Evolutionary conservation across 176 grass and related monocot genomes (phyloP), one percentile per base, ranked within the genome.

Genomic region (Paspalum notatum): DNA sequence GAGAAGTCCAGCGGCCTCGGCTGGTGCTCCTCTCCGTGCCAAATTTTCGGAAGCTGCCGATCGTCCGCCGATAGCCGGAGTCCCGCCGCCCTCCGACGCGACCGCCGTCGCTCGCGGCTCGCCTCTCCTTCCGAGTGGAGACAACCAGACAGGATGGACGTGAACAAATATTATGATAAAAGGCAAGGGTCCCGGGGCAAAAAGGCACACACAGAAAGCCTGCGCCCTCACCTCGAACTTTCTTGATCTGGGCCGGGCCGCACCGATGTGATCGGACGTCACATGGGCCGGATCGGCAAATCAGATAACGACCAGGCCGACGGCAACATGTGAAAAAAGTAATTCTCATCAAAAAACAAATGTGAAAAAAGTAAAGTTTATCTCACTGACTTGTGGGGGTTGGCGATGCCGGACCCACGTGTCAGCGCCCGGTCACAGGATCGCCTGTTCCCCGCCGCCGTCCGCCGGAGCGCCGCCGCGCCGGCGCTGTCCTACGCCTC

Each of bases 391-490:
- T 49, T 70, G 45, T 49, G 44, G 67, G 66, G 5, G 11, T 4
- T 4, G 65, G 41, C 15, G 9, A 68, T 68, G 66, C 40, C 12
- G 66, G 45, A 26, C 22, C 69, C 48, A 72, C 69, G 69, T 72
- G 69, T 72, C 69, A 51, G 68, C 14, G 21, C 17, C 68, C 2
- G 15, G 68, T 51, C 46, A 17, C 8, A 11, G 48, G 27, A 79
- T 32, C 61, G 27, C 20, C 48, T 25, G 32, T 51, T 20, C 39
- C 48, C n/a, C n/a, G 2, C 77, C 84, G 61, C 62, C 62, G 52
- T 49, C 26, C 73, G 72, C 72, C 52, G 82, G 82, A 77, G 51
- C 51, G 7, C 72, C 74, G 54, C 44, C 59, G 81, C 47, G 6
- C 48, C 71, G 32, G 52, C 9, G 27, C 26, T 21, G 40, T 13